Percentiles rank a stretch among this genome's conserved stretches.
phyloP scores from a whole-genome alignment of 129 eudicot species.

The Rutidosis leptorrhynchoides region DNA sequence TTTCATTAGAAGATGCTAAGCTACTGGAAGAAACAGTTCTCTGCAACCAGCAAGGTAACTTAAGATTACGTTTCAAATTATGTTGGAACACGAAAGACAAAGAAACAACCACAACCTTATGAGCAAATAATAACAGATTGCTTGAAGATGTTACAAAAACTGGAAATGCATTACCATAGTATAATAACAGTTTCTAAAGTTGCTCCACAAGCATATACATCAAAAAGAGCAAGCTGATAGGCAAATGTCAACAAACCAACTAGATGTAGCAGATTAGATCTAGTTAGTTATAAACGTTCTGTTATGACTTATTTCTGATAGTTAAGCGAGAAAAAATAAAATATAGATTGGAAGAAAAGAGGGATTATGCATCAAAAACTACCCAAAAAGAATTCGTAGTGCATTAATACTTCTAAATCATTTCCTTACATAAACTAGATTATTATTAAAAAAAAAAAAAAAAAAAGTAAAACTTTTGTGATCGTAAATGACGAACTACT shows the following conservation, averaged over 20 bases:
- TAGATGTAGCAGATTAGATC: neutral
- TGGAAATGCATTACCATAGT: neutral
- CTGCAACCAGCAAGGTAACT: constrained; percentile 41
- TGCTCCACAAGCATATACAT: neutral
- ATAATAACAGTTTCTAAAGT: neutral
- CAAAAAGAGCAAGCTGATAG: neutral
- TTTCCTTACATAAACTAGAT: neutral
- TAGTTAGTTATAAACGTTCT: neutral
- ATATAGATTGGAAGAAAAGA: neutral
- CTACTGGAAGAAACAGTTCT: constrained; percentile 93
- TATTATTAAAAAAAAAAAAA: too few relatives aligned
- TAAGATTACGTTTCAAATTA: neutral
- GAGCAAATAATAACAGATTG: too few relatives aligned
- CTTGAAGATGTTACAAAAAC: too few relatives aligned
- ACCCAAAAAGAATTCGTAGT: neutral
- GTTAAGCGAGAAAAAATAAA: neutral
- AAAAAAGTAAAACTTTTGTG: neutral
- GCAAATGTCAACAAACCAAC: neutral
- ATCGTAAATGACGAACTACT: neutral
- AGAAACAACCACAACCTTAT: constrained; percentile 4
- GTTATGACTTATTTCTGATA: neutral
- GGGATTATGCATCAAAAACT: neutral
- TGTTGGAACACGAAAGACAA: neutral
- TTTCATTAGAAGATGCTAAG: constrained; percentile 79
- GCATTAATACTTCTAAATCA: neutral